Evolutionary conservation across 2,329 filamentous ascomycete genomes (phyloP).

Genomic region (Phyllosticta ampelicida): DNA sequence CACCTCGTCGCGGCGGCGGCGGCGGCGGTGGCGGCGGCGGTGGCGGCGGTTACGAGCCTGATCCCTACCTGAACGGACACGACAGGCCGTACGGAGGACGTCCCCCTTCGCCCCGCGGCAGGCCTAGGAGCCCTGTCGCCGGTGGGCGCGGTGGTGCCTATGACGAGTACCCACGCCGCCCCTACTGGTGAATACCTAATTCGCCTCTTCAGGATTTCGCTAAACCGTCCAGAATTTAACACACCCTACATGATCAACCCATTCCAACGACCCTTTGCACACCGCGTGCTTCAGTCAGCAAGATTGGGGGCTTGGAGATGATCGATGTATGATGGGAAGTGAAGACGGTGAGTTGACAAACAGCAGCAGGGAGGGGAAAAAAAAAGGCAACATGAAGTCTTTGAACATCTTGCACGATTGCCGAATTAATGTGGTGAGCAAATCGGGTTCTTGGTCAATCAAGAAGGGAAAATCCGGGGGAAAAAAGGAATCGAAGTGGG

Average conservation of each 20-base stretch:
- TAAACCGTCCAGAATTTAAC: constrained; percentile 9
- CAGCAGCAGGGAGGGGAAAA: background rate
- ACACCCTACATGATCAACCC: background rate
- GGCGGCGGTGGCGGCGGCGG: no score
- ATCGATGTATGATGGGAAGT: background rate
- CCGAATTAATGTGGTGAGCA: background rate
- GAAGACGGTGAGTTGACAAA: background rate
- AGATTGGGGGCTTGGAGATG: background rate
- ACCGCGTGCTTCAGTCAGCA: background rate
- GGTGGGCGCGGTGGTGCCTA: constrained; percentile 51
- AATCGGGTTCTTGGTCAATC: background rate
- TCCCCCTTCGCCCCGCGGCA: constrained; percentile 31
- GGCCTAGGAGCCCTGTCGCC: constrained; percentile 32
- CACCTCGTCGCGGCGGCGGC: constrained; percentile 37
- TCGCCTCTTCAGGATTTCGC: constrained; percentile 1
- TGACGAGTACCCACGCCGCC: constrained; percentile 41
- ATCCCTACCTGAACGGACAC: constrained; percentile 50
- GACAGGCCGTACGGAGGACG: constrained; percentile 43
- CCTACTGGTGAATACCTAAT: constrained; percentile 32
- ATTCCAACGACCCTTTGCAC: constrained; percentile 5
- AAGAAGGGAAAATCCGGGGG: background rate
- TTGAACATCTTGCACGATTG: background rate
- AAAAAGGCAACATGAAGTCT: background rate
- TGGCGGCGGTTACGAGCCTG: constrained; percentile 41
- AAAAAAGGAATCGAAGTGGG: background rate